Evolutionary conservation across 768 basidiomycete species (phyloP), one percentile per base, ranked within the genome.

Genomic region (Fomitopsis serialis): DNA sequence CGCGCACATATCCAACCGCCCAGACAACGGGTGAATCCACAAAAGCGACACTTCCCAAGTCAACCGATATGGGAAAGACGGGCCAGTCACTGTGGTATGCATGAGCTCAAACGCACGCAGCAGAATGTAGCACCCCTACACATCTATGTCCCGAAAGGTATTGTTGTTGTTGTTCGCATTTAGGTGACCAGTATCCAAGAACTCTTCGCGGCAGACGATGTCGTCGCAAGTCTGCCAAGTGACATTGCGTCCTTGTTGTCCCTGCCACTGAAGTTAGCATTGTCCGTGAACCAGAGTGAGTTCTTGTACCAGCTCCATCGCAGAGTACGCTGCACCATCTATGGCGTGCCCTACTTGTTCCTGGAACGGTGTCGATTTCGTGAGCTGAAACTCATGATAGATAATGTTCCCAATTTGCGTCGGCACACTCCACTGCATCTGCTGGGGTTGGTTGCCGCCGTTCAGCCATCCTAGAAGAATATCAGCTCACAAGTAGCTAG

Each of bases 1-100:
- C 61, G 6, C 63, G 56, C 1, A 61, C 53, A 44, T 60, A 60
- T 8, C 68, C 67, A 9, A 69, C 53, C 0, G 63, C 53, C 65
- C 66, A 68, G 2, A 65, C 60, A 7, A 64, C 50, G 0, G 68
- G 61, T 1, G 29, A 34, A 6, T 50, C 36, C 0, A 61, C 61
- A 17, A 44, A 45, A 10, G 40, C 35, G 22, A 67, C 61, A 8
- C 5, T 50, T 2, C 68, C 66, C 3, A 68, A 60, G 36, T 67
- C 59, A 3, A 58, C 48, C 1, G 68, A 48, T n/a, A 69, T 55
- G 9, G 55, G 66, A 47, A 58, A 65, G 3, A 65, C 61, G 5
- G 56, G 27, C 50, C 58, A 67, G 2, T 22, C 1, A n/a, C 32
- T 43, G 32, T 2, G 2, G 17, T 27, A 21, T 17, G 19, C 6